Base-by-base conservation (phyloP, 2,329 filamentous ascomycete species). In the Drechslerella coelobrocha region DNA sequence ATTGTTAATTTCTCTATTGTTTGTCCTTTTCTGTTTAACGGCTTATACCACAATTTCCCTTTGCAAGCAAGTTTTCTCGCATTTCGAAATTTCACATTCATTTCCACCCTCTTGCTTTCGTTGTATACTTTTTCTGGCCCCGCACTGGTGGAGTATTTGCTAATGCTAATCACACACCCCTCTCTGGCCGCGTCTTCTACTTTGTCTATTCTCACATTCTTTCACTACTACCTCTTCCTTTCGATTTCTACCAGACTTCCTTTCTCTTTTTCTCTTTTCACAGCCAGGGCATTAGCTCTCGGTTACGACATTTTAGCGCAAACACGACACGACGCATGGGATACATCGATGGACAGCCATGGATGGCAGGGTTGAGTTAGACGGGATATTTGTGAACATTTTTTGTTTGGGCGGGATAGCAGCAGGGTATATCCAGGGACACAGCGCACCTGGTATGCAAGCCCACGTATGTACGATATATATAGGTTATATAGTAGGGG, bases 41-140 rank as follows among this genome's bases (percentile, higher is more conserved):
- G 47, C 47, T 71, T 63, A 62, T 60, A 63, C 65, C 66, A 71
- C 52, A 52, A 60, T 43, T 71, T 63, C 39, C 65, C 59, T 71
- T 71, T 63, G 51, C 55, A 54, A 55, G 56, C 63, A 4, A 3
- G 31, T 21, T 48, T 43, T 43, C 6, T 24, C n/a, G 21, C 19
- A 12, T 10, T 68, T 48, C 41, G 50, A 26, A 17, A 45, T 45
- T 34, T 59, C n/a, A 41, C n/a, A 14, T 17, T 41, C 37, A 12
- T 47, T 59, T 60, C 50, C 24, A 41, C 51, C 31, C 17, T 48
- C 41, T 24, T 55, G 12, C 60, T 47, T 37, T 54, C 23, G 23
- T 7, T 60, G 37, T 60, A 47, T 48, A 66, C 41, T 61, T 51
- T 43, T 24, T 48, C 7, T 39, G 66, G 59, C 43, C 43, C 29